phyloP scores from a whole-genome alignment of 495 filamentous ascomycete species.

The Penicillium desertorum region DNA sequence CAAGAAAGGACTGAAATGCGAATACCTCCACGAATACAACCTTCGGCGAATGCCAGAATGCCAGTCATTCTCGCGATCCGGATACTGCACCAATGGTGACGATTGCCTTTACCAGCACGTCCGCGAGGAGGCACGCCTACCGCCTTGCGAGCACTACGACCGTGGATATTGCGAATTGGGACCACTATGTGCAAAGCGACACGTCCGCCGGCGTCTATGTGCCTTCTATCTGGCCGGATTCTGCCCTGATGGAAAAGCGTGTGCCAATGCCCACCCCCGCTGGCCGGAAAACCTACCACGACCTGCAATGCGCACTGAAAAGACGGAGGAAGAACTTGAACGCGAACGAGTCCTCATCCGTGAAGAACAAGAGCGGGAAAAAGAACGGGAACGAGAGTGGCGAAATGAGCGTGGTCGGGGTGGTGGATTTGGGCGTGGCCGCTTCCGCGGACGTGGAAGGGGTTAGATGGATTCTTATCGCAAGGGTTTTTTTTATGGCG shows the following conservation, averaged over 20 bases:
- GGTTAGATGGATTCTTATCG: conserved; percentile 25
- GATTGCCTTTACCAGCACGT: conserved; percentile 96
- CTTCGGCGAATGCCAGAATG: conserved; percentile 97
- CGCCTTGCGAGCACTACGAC: conserved; percentile 91
- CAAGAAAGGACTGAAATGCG: conserved; percentile 94
- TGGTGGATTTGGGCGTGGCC: conserved; percentile 50
- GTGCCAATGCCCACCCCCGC: conserved; percentile 77
- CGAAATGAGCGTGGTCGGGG: conserved; percentile 49
- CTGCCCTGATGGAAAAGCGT: conserved; percentile 80
- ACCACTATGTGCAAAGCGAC: conserved; percentile 79
- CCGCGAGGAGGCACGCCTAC: conserved; percentile 73
- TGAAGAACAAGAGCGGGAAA: conserved; percentile 54
- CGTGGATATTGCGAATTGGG: conserved; percentile 93
- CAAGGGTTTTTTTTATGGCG: conserved; percentile 11
- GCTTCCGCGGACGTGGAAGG: conserved; percentile 48
- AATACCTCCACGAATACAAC: conserved; percentile 98
- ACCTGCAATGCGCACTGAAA: conserved; percentile 63
- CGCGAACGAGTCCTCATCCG: conserved; percentile 53
- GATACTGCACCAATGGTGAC: conserved; percentile 93
- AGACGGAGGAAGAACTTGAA: conserved; percentile 62
- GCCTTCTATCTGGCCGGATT: conserved; percentile 90
- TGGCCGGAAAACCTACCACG: conserved; percentile 72
- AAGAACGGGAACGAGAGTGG: conserved; percentile 53
- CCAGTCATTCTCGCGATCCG: conserved; percentile 83
- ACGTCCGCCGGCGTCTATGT: conserved; percentile 74